Conservation (phyloP, 148 eudicot genomes). For the Chenopodium album region DNA sequence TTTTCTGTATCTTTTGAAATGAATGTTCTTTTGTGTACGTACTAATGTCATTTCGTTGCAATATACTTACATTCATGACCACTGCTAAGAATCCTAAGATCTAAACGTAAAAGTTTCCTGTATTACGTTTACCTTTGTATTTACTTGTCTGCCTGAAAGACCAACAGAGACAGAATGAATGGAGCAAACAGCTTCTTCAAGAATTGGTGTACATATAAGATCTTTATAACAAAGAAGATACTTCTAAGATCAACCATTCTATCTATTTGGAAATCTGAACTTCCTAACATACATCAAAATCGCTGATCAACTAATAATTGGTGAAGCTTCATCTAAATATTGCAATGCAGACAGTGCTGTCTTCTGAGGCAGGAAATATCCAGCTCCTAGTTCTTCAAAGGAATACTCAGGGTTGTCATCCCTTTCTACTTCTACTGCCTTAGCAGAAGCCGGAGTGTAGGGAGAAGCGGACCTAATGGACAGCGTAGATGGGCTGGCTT, state of each 20-base stretch:
- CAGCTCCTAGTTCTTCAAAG: constrained; percentile 72
- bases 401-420: constrained; percentile 52
- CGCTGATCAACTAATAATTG: constrained; percentile 6
- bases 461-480: constrained; percentile 51
- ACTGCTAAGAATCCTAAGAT: no score
- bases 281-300: neutral
- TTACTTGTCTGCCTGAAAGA: neutral
- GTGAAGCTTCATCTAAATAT: constrained; percentile 11
- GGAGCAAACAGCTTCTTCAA: neutral
- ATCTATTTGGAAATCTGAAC: constrained; percentile 1
- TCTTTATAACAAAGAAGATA: neutral
- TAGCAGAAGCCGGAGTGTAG: constrained; percentile 22
- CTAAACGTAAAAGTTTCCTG: neutral
- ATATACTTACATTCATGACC: no score
- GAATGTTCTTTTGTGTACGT: no score
- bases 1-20: no score
- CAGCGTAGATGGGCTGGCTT: constrained; percentile 52
- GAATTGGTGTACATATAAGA: neutral
- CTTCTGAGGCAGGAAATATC: constrained; percentile 39
- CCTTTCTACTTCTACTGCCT: constrained; percentile 13
- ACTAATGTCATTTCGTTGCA: no score
- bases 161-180: neutral
- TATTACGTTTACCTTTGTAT: no score
- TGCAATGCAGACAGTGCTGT: constrained; percentile 21
- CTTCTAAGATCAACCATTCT: neutral